Base-by-base conservation (phyloP, 208 protist species). In the Endotrypanum monterogeii region DNA sequence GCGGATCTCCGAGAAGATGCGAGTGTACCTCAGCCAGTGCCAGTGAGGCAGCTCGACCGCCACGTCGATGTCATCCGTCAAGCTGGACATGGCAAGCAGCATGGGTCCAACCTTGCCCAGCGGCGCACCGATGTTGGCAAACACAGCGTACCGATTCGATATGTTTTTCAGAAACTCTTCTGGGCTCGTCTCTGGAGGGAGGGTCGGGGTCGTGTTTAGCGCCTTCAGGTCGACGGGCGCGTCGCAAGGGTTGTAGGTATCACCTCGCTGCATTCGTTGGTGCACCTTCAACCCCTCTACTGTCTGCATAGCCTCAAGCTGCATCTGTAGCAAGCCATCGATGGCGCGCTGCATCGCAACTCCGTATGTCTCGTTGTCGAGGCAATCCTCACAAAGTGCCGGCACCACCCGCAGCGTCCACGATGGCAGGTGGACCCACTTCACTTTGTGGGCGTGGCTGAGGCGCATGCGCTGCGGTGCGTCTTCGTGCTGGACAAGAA, bases 91-190 rank as follows among this genome's bases (percentile, higher is more conserved):
- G 1, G 74, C 74, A 1, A 74, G 46, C 32, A 79, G 52, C 67
- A 79, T 74, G n/a, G 74, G 74, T 3, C 74, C 74, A 9, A 79
- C 67, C 30, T 51, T 61, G 39, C 74, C 74, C 30, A 79, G 52
- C 18, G 74, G 74, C 0, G 74, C 68, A 7, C 57, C 44, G 0
- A 62, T 35, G 23, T 69, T 74, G 9, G 69, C 69, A 20, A 73
- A 66, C 35, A 73, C 69, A 6, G 65, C 65, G 62, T 37, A 67
- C 2, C n/a, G 25, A 25, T 25, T 41, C n/a, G 23, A 37, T 9
- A 52, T 48, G 11, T 23, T 25, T 4, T n/a, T 46, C 25, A 67
- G 41, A 16, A 67, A 11, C 23, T 46, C 62, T 41, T 52, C 62
- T 23, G 18, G 32, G 1, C 9, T 20, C 23, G 6, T n/a, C 41